Conservation (phyloP, 208 protist genomes). For the Trypanosoma lewisi region DNA sequence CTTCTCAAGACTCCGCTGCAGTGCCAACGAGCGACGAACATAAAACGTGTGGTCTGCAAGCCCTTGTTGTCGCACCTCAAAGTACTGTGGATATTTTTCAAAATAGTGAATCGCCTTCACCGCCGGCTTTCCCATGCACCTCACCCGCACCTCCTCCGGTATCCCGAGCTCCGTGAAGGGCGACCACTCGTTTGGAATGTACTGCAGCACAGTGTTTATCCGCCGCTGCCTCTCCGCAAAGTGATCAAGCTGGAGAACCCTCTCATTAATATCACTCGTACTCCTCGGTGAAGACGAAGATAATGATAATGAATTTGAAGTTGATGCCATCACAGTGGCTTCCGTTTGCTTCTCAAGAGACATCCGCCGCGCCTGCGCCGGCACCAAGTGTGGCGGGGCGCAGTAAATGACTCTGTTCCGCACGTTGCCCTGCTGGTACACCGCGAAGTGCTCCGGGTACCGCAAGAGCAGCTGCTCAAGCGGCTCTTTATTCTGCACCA, state of each 20-base stretch:
- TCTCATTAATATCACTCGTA: conserved; percentile 14
- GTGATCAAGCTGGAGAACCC: conserved; percentile 24
- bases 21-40: conserved; percentile 43
- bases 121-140: conserved; percentile 54
- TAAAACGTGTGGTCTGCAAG: conserved; percentile 28
- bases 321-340: not conserved
- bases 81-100: conserved; percentile 56
- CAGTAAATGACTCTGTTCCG: conserved; percentile 20
- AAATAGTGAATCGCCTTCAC: conserved; percentile 42
- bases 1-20: conserved; percentile 32
- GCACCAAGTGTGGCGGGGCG: conserved; percentile 12
- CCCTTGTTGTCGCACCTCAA: conserved; percentile 46
- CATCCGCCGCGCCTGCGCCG: conserved; percentile 16
- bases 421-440: conserved; percentile 28
- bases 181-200: conserved; percentile 67
- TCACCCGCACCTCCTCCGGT: conserved; percentile 49
- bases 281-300: not conserved
- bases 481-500: conserved; percentile 41
- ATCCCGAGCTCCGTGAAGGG: conserved; percentile 37
- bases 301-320: not conserved
- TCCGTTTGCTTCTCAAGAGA: conserved; percentile 5
- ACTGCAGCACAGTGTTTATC: conserved; percentile 45
- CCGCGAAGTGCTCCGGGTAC: conserved; percentile 46
- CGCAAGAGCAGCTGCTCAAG: conserved; percentile 60
- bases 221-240: conserved; percentile 30